phyloP scores from a whole-genome alignment of 768 basidiomycete species.

The Cubamyces lactineus region DNA sequence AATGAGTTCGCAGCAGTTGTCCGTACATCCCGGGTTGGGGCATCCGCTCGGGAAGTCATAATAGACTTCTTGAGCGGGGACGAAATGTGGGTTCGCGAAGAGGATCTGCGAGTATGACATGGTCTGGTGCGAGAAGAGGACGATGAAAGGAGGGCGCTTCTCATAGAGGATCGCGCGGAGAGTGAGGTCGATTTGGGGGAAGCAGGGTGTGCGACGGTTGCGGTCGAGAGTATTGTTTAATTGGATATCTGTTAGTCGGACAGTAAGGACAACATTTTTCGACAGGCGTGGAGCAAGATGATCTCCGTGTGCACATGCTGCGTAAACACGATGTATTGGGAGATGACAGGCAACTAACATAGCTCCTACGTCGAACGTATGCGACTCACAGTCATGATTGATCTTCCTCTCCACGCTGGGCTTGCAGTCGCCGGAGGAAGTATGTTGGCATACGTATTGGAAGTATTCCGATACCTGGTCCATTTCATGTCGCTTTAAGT shows the following conservation, averaged over 20 bases:
- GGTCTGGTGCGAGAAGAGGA: constrained; percentile 79
- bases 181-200: constrained; percentile 80
- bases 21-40: constrained; percentile 76
- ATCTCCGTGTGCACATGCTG: background rate
- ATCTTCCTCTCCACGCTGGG: constrained; percentile 69
- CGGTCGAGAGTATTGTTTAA: constrained; percentile 66
- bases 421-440: constrained; percentile 65
- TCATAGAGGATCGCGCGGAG: constrained; percentile 77
- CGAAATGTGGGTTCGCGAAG: constrained; percentile 72
- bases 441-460: constrained; percentile 68
- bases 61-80: constrained; percentile 73
- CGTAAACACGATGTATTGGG: constrained; percentile 3
- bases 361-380: background rate
- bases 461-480: constrained; percentile 81
- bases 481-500: constrained; percentile 80
- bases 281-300: background rate
- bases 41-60: constrained; percentile 81
- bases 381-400: constrained; percentile 66
- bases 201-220: constrained; percentile 76
- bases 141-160: constrained; percentile 74
- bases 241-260: constrained; percentile 54
- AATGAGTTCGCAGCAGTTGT: constrained; percentile 78
- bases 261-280: constrained; percentile 1
- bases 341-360: background rate
- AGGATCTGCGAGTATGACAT: constrained; percentile 83